These are phyloP conservation scores for Linderina pennispora DNA, from an alignment of 192 early-diverging fungal genomes.

Conservation along the genomic window DNA sequence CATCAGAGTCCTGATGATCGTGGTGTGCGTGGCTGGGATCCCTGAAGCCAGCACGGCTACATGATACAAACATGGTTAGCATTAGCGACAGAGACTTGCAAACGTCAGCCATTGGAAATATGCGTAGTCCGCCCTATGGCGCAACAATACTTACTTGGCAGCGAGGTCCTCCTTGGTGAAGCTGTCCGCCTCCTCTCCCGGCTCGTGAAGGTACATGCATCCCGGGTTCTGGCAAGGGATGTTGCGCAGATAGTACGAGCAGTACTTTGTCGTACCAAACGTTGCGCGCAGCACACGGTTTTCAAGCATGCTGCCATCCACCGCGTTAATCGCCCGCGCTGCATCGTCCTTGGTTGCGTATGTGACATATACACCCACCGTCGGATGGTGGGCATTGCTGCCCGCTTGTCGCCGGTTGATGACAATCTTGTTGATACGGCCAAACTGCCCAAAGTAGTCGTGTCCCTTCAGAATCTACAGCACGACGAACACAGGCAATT, in stretches of 20 bases:
- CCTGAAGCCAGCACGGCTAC: background rate
- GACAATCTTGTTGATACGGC: constrained; percentile 91
- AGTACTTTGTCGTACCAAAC: constrained; percentile 98
- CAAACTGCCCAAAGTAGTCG: constrained; percentile 98
- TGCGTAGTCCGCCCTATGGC: no score
- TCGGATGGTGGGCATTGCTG: constrained; percentile 34
- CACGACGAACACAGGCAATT: no score
- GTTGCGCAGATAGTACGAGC: constrained; percentile 88
- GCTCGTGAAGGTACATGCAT: constrained; percentile 95
- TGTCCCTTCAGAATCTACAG: constrained; percentile 66
- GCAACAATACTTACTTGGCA: constrained; percentile 55
- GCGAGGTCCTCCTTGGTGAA: constrained; percentile 87
- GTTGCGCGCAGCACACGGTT: constrained; percentile 87
- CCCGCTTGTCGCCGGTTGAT: constrained; percentile 70
- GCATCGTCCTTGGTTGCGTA: constrained; percentile 91
- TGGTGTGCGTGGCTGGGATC: background rate
- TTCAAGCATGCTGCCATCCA: constrained; percentile 87
- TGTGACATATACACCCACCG: constrained; percentile 86
- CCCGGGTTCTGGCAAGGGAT: constrained; percentile 87
- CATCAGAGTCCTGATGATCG: background rate
- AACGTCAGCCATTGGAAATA: no score
- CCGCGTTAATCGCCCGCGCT: constrained; percentile 82
- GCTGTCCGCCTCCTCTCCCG: constrained; percentile 87
- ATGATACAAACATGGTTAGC: background rate
- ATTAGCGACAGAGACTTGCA: no score